Conservation (phyloP, 768 basidiomycete genomes). For the Termitomyces sp. region DNA sequence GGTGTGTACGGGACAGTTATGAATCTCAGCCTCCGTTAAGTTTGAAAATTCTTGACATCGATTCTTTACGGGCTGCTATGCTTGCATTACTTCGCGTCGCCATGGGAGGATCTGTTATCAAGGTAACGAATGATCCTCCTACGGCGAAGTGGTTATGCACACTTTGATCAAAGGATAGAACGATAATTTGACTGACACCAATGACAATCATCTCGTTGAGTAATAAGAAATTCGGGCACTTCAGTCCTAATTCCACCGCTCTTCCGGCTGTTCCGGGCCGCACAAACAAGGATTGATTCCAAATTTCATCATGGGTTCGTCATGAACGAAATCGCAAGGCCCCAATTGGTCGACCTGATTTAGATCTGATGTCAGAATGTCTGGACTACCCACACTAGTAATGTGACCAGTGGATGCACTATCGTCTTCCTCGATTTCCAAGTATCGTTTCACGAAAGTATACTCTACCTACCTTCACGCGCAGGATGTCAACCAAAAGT, state of each 20-base stretch:
- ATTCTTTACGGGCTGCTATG: not conserved
- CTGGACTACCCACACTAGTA: not conserved
- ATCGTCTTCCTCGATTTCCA: conserved; percentile 1
- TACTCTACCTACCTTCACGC: conserved; percentile 3
- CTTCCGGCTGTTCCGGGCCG: not conserved
- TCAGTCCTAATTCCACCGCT: no score
- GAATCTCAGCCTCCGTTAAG: not conserved
- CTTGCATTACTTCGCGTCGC: not conserved
- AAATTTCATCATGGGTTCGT: not conserved
- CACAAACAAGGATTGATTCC: not conserved
- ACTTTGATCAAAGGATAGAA: not conserved
- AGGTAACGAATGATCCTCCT: not conserved
- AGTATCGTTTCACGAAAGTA: conserved; percentile 4
- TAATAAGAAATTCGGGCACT: not conserved
- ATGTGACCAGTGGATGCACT: conserved; percentile 6
- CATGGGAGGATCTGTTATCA: not conserved
- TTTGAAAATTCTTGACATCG: not conserved
- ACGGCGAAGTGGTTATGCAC: not conserved
- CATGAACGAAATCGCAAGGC: not conserved
- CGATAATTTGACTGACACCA: not conserved
- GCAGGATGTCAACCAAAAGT: conserved; percentile 43
- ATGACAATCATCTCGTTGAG: not conserved
- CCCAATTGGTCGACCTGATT: not conserved
- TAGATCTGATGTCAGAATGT: not conserved
- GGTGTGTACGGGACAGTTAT: not conserved